Conservation (phyloP, 352 stramenopile species). For the Phytopythium vexans region DNA sequence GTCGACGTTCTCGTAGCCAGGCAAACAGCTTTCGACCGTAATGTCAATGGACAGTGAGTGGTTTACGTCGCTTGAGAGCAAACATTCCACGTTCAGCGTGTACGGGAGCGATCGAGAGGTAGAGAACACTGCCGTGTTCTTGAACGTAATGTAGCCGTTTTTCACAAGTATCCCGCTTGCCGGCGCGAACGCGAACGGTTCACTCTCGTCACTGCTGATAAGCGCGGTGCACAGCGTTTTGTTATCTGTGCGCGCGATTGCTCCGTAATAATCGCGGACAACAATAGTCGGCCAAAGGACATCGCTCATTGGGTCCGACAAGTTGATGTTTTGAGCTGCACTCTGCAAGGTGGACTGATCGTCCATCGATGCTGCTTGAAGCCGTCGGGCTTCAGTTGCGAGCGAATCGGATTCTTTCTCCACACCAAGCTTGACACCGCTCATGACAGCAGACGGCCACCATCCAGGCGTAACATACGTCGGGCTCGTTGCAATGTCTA, state of each 20-base stretch:
- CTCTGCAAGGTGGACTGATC: neutral
- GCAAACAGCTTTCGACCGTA: slow-evolving; percentile 46
- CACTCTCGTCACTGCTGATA: slow-evolving; percentile 14
- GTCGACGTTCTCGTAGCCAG: slow-evolving; percentile 56
- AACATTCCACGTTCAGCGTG: slow-evolving; percentile 39
- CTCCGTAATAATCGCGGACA: slow-evolving; percentile 54
- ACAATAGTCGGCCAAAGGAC: slow-evolving; percentile 60
- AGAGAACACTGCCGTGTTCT: slow-evolving; percentile 31
- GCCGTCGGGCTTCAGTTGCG: neutral
- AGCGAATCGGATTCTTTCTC: neutral
- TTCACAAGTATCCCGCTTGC: slow-evolving; percentile 15
- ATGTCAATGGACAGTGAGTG: slow-evolving; percentile 26
- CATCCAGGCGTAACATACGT: slow-evolving; percentile 36
- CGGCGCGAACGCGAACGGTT: slow-evolving; percentile 47
- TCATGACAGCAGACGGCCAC: slow-evolving; percentile 61
- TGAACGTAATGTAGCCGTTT: slow-evolving; percentile 51
- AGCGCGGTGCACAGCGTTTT: slow-evolving; percentile 23
- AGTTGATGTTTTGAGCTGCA: slow-evolving; percentile 5
- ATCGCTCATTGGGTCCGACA: slow-evolving; percentile 13
- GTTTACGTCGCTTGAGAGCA: slow-evolving; percentile 15
- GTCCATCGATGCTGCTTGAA: neutral
- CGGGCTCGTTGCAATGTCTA: slow-evolving; percentile 37
- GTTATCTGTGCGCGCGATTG: slow-evolving; percentile 49
- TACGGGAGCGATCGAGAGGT: slow-evolving; percentile 30
- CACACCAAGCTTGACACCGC: slow-evolving; percentile 45